Conservation (phyloP, 345 rosid species). For the Hevea brasiliensis region DNA sequence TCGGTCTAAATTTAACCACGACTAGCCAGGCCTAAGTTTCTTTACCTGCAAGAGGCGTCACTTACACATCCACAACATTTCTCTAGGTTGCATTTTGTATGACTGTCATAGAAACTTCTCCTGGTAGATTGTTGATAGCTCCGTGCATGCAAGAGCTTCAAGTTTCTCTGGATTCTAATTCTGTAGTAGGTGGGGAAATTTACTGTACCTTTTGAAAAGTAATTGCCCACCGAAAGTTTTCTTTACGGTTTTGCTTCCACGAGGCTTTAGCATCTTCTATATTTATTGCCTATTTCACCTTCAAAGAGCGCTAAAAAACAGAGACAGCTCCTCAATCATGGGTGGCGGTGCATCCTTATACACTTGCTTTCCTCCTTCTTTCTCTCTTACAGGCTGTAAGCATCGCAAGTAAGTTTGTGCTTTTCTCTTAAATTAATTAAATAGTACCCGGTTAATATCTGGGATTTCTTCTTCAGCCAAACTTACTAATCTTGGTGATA, state of each 20-base stretch:
- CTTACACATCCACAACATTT: too few relatives aligned
- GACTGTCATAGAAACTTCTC: too few relatives aligned
- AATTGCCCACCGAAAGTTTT: not conserved
- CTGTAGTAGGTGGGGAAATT: too few relatives aligned
- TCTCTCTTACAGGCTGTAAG: slow-evolving; percentile 23
- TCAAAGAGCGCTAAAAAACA: not conserved
- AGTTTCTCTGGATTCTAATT: not conserved
- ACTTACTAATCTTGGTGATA: not conserved
- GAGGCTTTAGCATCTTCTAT: not conserved
- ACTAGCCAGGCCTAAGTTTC: too few relatives aligned
- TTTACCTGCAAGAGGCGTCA: too few relatives aligned
- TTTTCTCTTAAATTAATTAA: not conserved
- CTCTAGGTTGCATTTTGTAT: too few relatives aligned
- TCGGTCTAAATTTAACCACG: too few relatives aligned
- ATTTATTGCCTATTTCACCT: slow-evolving; percentile 1
- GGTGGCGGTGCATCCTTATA: slow-evolving; percentile 38
- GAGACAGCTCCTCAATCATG: slow-evolving; percentile 32
- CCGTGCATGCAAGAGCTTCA: not conserved
- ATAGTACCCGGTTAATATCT: too few relatives aligned
- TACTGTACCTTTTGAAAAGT: not conserved
- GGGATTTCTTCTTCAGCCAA: not conserved
- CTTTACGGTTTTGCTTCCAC: slow-evolving; percentile 18
- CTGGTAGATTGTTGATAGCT: not conserved
- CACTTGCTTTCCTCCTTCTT: slow-evolving; percentile 35
- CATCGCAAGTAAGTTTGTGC: slow-evolving; percentile 50